These are phyloP conservation scores for Metschnikowia hibisci DNA, from an alignment of 805 yeast species.

Conservation along the genomic window DNA sequence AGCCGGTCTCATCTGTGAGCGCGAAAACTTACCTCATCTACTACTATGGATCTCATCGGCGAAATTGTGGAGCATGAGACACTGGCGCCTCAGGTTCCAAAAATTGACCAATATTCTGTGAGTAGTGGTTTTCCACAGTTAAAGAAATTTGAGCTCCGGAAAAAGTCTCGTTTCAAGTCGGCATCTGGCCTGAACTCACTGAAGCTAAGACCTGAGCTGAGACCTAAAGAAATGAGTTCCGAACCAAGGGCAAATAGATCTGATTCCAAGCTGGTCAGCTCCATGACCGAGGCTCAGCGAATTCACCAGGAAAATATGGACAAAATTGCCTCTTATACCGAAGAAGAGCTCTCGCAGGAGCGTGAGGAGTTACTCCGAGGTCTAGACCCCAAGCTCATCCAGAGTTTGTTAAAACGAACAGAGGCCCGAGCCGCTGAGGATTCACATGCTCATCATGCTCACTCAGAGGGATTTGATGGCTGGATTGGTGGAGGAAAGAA, in stretches of 20 bases:
- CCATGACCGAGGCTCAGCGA: constrained; percentile 56
- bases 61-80: constrained; percentile 67
- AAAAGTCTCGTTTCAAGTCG: constrained; percentile 12
- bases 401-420: constrained; percentile 53
- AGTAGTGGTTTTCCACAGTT: constrained; percentile 37
- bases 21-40: background rate
- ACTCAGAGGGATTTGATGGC: constrained; percentile 40
- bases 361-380: constrained; percentile 61
- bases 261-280: background rate
- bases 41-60: constrained; percentile 60
- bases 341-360: constrained; percentile 60
- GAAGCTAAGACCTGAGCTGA: too few relatives aligned
- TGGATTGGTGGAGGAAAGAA: constrained; percentile 42
- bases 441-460: constrained; percentile 25
- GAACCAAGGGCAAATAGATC: background rate
- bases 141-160: constrained; percentile 25
- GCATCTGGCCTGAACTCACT: too few relatives aligned
- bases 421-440: constrained; percentile 40
- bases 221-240: too few relatives aligned
- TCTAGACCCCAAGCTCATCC: constrained; percentile 65
- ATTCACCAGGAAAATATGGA: constrained; percentile 75
- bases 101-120: constrained; percentile 10
- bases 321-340: constrained; percentile 56
- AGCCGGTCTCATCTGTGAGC: constrained; percentile 3
- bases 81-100: constrained; percentile 25